These are phyloP conservation scores for Tilletiopsis washingtonensis DNA, from an alignment of 1,284 basidiomycete genomes.

Conservation along the genomic window DNA sequence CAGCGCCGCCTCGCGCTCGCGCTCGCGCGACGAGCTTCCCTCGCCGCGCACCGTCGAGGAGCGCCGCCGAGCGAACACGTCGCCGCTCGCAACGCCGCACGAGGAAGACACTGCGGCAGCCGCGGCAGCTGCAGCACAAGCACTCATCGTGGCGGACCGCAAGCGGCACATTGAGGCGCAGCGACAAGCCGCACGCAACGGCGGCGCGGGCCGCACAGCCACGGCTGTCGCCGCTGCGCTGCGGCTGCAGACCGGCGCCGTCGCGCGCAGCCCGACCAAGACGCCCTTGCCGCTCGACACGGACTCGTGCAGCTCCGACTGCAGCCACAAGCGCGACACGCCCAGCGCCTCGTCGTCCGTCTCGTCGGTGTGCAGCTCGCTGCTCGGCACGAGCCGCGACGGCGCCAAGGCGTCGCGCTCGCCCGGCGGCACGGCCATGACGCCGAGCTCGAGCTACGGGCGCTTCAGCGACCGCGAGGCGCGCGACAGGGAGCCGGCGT, in stretches of 20 bases:
- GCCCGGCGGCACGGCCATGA: no score
- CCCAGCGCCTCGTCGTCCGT: slow-evolving; percentile 17
- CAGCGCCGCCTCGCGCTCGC: neutral
- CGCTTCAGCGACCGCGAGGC: slow-evolving; percentile 4
- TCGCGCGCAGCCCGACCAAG: no score
- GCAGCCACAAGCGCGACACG: no score
- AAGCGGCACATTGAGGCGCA: slow-evolving; percentile 26
- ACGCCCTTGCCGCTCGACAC: no score
- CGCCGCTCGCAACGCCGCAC: neutral
- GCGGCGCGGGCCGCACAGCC: neutral
- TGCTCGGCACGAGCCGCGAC: neutral
- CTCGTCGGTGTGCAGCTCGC: slow-evolving; percentile 8
- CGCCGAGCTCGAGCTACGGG: slow-evolving; percentile 31
- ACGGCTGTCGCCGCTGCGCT: no score
- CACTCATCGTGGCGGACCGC: slow-evolving; percentile 5
- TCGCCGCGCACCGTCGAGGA: neutral
- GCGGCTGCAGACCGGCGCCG: no score
- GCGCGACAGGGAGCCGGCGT: slow-evolving; percentile 1
- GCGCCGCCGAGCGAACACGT: no score
- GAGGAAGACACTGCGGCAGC: neutral
- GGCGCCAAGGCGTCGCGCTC: neutral
- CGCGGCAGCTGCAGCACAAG: neutral
- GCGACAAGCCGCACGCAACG: slow-evolving; percentile 12
- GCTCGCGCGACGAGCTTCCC: neutral
- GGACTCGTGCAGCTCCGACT: no score